These are phyloP conservation scores for Candida montana DNA, from an alignment of 805 yeast species.

Conservation along the genomic window DNA sequence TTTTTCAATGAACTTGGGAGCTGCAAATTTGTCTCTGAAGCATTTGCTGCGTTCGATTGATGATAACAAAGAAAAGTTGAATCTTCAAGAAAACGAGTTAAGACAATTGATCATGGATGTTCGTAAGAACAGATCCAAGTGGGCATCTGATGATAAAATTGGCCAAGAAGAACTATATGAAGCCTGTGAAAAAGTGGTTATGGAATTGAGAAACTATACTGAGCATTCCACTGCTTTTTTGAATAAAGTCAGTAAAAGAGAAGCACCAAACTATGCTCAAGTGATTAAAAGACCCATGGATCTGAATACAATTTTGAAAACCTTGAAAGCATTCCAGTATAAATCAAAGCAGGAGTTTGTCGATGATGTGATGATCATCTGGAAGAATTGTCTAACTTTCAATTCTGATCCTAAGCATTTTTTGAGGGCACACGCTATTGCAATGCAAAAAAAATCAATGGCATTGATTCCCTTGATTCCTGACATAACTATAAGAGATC, in stretches of 20 bases:
- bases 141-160: conserved; percentile 93
- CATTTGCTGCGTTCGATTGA: conserved; percentile 78
- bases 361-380: conserved; percentile 90
- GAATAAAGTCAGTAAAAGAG: conserved; percentile 94
- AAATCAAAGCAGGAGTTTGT: conserved; percentile 83
- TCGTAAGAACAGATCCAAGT: conserved; percentile 89
- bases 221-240: conserved; percentile 96
- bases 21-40: conserved; percentile 72
- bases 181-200: conserved; percentile 92
- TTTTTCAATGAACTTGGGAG: conserved; percentile 50
- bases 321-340: conserved; percentile 77
- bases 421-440: conserved; percentile 83
- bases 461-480: conserved; percentile 82
- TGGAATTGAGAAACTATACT: conserved; percentile 84
- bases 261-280: conserved; percentile 93
- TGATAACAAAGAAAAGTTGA: conserved; percentile 66
- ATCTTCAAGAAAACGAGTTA: conserved; percentile 75
- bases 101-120: conserved; percentile 86
- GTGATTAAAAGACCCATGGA: conserved; percentile 95
- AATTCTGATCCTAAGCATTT: conserved; percentile 95
- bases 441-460: conserved; percentile 88
- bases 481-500: conserved; percentile 69
- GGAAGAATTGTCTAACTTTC: conserved; percentile 90
- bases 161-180: conserved; percentile 98
- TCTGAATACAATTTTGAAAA: conserved; percentile 87